Conservation (phyloP, 257 asterid species). For the Euphrasia confusa region DNA sequence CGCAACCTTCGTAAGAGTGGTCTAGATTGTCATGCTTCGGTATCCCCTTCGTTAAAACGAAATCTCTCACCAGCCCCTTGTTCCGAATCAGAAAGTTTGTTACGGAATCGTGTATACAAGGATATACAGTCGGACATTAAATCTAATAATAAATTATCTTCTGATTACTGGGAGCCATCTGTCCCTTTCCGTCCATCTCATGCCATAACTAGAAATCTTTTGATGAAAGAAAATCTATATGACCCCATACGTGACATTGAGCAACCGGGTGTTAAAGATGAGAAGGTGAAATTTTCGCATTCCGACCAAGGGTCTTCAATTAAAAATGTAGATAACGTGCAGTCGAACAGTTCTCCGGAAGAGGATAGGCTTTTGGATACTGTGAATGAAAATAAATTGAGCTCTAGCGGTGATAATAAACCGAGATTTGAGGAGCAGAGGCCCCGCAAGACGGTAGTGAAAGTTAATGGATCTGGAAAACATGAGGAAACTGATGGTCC, state of each 20-base stretch:
- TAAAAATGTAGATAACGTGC: slow-evolving; percentile 30
- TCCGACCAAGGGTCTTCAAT: slow-evolving; percentile 53
- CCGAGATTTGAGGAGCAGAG: slow-evolving; percentile 30
- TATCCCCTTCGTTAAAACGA: slow-evolving; percentile 38
- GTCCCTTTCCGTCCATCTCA: slow-evolving; percentile 67
- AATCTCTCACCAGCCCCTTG: slow-evolving; percentile 40
- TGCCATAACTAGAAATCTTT: slow-evolving; percentile 44
- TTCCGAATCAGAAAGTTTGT: slow-evolving; percentile 38
- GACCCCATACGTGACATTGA: slow-evolving; percentile 48
- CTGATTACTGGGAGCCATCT: slow-evolving; percentile 72
- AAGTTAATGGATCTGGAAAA: slow-evolving; percentile 37
- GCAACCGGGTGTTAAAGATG: slow-evolving; percentile 27
- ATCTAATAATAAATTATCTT: slow-evolving; percentile 29
- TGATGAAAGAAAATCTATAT: slow-evolving; percentile 39
- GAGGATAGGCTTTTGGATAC: slow-evolving; percentile 40
- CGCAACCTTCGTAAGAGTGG: slow-evolving; percentile 32
- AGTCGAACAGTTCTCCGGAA: slow-evolving; percentile 32
- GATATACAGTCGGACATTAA: slow-evolving; percentile 30
- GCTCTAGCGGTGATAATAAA: slow-evolving; percentile 34
- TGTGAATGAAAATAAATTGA: slow-evolving; percentile 28
- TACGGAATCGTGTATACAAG: slow-evolving; percentile 25
- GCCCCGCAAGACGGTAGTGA: slow-evolving; percentile 26
- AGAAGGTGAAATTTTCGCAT: slow-evolving; percentile 28
- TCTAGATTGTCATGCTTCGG: slow-evolving; percentile 37
- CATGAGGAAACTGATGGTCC: slow-evolving; percentile 34